These are phyloP conservation scores for Arbutus unedo DNA, from an alignment of 148 eudicot genomes.

Conservation along the genomic window DNA sequence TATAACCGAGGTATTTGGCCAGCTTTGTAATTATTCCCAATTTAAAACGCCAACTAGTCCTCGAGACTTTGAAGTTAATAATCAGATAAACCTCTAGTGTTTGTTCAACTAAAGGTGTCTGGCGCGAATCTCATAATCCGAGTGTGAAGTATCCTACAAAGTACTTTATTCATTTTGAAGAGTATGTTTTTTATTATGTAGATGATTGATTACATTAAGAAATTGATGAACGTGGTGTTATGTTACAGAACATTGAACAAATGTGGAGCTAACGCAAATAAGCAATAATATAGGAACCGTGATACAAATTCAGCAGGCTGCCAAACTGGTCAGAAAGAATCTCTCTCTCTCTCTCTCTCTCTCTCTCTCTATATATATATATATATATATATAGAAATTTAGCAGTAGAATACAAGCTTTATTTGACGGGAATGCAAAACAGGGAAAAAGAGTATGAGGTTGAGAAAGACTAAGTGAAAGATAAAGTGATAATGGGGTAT, in stretches of 20 bases:
- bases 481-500: constrained; percentile 51
- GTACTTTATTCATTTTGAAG: too few relatives aligned
- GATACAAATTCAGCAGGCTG: neutral
- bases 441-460: constrained; percentile 28
- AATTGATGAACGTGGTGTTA: neutral
- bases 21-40: too few relatives aligned
- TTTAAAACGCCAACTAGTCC: too few relatives aligned
- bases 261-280: constrained; percentile 7
- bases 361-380: too few relatives aligned
- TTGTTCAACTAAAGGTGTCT: too few relatives aligned
- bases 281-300: neutral
- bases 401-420: neutral
- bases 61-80: too few relatives aligned
- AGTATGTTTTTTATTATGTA: too few relatives aligned
- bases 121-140: too few relatives aligned
- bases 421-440: neutral
- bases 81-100: too few relatives aligned
- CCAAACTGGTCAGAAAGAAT: neutral
- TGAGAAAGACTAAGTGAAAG: constrained; percentile 34
- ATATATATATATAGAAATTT: neutral
- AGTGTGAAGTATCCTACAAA: too few relatives aligned
- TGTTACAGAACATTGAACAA: neutral
- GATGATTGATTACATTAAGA: neutral
- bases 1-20: too few relatives aligned
- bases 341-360: too few relatives aligned